These are phyloP conservation scores for Haplosporangium sp. DNA, from an alignment of 371 early-diverging fungal genomes.

Conservation along the genomic window DNA sequence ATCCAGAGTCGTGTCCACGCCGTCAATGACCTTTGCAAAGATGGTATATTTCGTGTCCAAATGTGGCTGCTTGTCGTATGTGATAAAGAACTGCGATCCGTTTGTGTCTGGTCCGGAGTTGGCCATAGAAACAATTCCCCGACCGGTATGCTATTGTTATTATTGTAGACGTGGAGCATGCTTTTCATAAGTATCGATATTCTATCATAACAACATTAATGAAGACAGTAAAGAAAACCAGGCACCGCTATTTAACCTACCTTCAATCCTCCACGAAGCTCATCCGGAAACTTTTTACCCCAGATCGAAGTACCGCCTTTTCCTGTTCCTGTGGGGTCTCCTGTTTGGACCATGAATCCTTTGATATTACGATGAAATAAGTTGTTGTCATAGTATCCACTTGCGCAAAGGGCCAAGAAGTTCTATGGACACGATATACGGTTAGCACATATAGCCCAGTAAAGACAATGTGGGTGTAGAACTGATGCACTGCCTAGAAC, in stretches of 20 bases:
- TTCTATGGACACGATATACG: slow-evolving; percentile 66
- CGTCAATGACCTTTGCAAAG: slow-evolving; percentile 96
- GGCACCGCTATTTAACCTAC: slow-evolving; percentile 50
- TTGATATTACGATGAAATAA: slow-evolving; percentile 90
- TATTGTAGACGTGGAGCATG: too few relatives aligned
- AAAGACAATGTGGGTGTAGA: too few relatives aligned
- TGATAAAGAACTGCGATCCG: slow-evolving; percentile 95
- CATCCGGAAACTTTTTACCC: slow-evolving; percentile 89
- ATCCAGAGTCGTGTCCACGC: slow-evolving; percentile 85
- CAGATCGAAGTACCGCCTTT: slow-evolving; percentile 92
- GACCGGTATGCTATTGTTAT: slow-evolving; percentile 77
- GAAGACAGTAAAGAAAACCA: not conserved
- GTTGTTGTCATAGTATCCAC: slow-evolving; percentile 90
- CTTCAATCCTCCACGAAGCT: slow-evolving; percentile 85
- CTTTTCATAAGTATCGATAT: too few relatives aligned
- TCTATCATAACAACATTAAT: not conserved
- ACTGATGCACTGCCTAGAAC: not conserved
- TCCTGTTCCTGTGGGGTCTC: slow-evolving; percentile 91
- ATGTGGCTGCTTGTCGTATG: slow-evolving; percentile 84
- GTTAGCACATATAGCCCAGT: not conserved
- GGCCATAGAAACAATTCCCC: slow-evolving; percentile 94
- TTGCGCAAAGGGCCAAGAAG: slow-evolving; percentile 94
- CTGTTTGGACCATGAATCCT: slow-evolving; percentile 94
- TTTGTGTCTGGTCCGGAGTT: slow-evolving; percentile 93
- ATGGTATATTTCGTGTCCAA: slow-evolving; percentile 94